Percentiles rank a stretch among this genome's conserved stretches.
Conservation (phyloP, 768 basidiomycete genomes). For the Leccinum disarticulatum region DNA sequence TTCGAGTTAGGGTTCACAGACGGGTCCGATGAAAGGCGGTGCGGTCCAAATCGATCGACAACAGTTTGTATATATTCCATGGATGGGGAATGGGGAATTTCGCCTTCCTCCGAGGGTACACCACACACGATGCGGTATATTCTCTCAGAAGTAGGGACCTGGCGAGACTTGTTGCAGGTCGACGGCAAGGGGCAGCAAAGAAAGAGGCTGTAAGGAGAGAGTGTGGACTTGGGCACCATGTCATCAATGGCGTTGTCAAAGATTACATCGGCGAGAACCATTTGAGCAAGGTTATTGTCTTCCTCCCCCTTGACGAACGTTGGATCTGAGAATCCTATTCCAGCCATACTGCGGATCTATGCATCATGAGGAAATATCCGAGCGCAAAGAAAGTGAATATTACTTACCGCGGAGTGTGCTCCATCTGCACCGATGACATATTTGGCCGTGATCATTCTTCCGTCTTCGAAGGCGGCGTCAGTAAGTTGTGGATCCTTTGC, state of each 20-base stretch:
- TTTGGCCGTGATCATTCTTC: slow-evolving; percentile 40
- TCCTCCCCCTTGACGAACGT: too few species aligned
- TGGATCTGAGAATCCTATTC: too few species aligned
- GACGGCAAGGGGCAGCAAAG: slow-evolving; percentile 39
- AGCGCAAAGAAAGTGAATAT: too few species aligned
- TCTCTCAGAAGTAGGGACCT: slow-evolving; percentile 4
- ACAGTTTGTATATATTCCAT: slow-evolving; percentile 44
- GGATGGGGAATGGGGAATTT: slow-evolving; percentile 37
- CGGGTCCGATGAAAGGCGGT: slow-evolving; percentile 34
- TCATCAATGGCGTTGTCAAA: slow-evolving; percentile 22
- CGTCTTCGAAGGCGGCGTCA: slow-evolving; percentile 48
- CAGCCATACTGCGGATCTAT: too few species aligned
- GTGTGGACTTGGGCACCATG: slow-evolving; percentile 18
- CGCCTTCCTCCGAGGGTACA: slow-evolving; percentile 35
- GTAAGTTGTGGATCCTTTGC: slow-evolving; percentile 28
- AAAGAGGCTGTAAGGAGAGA: slow-evolving; percentile 34
- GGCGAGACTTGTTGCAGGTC: slow-evolving; percentile 21
- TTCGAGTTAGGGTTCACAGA: slow-evolving; percentile 31
- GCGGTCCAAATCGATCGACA: slow-evolving; percentile 41
- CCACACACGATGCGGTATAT: slow-evolving; percentile 43
- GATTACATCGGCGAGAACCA: slow-evolving; percentile 48
- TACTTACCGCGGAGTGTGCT: too few species aligned
- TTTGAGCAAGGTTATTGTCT: slow-evolving; percentile 39
- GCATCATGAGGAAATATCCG: too few species aligned
- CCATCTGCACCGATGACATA: too few species aligned